These are phyloP conservation scores for Aspergillus uvarum DNA, from an alignment of 2,329 filamentous ascomycete genomes.

Conservation along the genomic window DNA sequence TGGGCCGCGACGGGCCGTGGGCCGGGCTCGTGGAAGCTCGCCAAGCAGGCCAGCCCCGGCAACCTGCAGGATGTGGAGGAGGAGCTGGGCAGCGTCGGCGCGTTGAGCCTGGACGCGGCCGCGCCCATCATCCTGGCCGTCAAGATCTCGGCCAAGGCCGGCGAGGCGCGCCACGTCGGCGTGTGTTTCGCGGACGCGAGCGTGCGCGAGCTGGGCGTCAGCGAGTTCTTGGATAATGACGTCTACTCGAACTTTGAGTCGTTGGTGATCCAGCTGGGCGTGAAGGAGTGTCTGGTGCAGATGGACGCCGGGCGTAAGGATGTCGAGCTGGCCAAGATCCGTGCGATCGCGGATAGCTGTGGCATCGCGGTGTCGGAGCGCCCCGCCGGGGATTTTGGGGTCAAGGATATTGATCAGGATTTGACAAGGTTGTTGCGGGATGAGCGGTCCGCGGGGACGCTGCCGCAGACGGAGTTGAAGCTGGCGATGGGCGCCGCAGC, in stretches of 20 bases:
- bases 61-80: slow-evolving; percentile 98
- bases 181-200: slow-evolving; percentile 98
- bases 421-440: slow-evolving; percentile 83
- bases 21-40: slow-evolving; percentile 82
- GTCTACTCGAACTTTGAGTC: slow-evolving; percentile 98
- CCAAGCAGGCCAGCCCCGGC: slow-evolving; percentile 89
- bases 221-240: slow-evolving; percentile 98
- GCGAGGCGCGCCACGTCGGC: slow-evolving; percentile 80
- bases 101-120: slow-evolving; percentile 66
- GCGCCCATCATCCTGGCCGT: slow-evolving; percentile 94
- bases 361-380: slow-evolving; percentile 86
- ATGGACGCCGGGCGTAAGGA: slow-evolving; percentile 78
- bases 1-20: slow-evolving; percentile 75
- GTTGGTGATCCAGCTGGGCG: slow-evolving; percentile 90
- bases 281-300: slow-evolving; percentile 89
- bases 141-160: slow-evolving; percentile 84
- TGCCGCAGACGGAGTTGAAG: slow-evolving; percentile 90
- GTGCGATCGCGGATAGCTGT: slow-evolving; percentile 86
- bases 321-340: slow-evolving; percentile 80
- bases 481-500: slow-evolving; percentile 94
- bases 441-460: slow-evolving; percentile 70
- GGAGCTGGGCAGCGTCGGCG: slow-evolving; percentile 67
- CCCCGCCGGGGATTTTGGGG: slow-evolving; percentile 73
- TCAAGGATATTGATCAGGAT: slow-evolving; percentile 93
- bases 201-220: slow-evolving; percentile 90